Conservation (phyloP, 768 basidiomycete genomes). For the Favolaschia claudopus region DNA sequence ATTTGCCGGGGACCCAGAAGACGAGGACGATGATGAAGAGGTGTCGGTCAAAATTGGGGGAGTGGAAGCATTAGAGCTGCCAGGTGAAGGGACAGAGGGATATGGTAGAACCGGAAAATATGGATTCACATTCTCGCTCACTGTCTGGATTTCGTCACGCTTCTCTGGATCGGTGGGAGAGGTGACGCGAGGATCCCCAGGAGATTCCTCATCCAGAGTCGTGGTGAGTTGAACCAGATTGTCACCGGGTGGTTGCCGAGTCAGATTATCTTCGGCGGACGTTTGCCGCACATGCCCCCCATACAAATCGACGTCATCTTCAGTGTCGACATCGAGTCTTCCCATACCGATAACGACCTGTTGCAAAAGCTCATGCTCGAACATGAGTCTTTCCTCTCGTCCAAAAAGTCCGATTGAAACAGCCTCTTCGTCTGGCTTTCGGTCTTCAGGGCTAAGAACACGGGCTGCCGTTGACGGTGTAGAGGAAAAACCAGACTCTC, state of each 20-base stretch:
- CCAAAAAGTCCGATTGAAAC: slow-evolving; percentile 57
- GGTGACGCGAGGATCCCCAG: slow-evolving; percentile 25
- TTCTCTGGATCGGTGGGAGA: slow-evolving; percentile 19
- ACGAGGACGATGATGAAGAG: slow-evolving; percentile 29
- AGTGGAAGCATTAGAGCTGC: slow-evolving; percentile 36
- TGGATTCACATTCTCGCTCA: slow-evolving; percentile 48
- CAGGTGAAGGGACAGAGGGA: slow-evolving; percentile 26
- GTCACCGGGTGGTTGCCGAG: slow-evolving; percentile 23
- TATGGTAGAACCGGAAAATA: slow-evolving; percentile 58
- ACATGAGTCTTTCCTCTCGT: slow-evolving; percentile 61
- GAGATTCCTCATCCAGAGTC: slow-evolving; percentile 19
- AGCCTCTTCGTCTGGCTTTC: slow-evolving; percentile 41
- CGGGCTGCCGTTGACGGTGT: neutral
- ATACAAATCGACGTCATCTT: slow-evolving; percentile 44
- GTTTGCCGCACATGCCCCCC: slow-evolving; percentile 28
- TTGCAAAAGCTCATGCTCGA: slow-evolving; percentile 83
- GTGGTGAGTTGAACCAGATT: slow-evolving; percentile 20
- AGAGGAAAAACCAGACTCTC: slow-evolving; percentile 33
- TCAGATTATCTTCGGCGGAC: slow-evolving; percentile 12
- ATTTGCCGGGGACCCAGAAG: slow-evolving; percentile 27
- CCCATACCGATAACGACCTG: slow-evolving; percentile 94
- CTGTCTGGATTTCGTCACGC: neutral
- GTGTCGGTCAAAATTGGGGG: slow-evolving; percentile 32
- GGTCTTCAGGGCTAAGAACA: slow-evolving; percentile 36
- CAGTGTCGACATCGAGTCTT: slow-evolving; percentile 58